These are phyloP conservation scores for Monosporozyma yasuniensis DNA, from an alignment of 805 yeast species.

Conservation along the genomic window DNA sequence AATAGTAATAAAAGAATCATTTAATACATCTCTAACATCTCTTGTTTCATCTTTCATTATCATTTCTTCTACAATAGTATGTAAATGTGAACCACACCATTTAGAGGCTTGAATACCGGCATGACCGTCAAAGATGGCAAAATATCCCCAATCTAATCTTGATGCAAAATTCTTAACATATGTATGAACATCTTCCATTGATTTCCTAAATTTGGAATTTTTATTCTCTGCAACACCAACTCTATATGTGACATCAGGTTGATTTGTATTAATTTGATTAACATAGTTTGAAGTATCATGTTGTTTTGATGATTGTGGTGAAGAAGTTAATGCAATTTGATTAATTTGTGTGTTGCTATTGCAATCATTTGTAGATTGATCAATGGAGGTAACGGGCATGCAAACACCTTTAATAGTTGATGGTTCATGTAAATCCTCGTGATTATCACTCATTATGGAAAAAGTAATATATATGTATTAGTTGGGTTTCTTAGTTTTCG, in stretches of 20 bases:
- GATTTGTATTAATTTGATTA: not conserved
- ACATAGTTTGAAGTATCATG: not conserved
- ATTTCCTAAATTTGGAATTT: constrained; percentile 67
- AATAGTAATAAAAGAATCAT: constrained; percentile 62
- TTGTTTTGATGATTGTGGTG: not conserved
- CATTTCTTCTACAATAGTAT: constrained; percentile 53
- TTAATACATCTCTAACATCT: constrained; percentile 59
- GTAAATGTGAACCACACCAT: constrained; percentile 88
- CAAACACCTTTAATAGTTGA: not conserved
- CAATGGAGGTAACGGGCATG: not conserved
- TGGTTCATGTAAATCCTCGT: not conserved
- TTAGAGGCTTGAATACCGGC: constrained; percentile 90
- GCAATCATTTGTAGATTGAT: not conserved
- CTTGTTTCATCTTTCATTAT: constrained; percentile 39
- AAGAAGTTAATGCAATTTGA: not conserved
- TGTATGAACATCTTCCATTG: constrained; percentile 96
- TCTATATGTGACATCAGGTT: constrained; percentile 48
- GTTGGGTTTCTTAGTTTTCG: too few relatives aligned
- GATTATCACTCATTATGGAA: not conserved
- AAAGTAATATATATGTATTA: not conserved
- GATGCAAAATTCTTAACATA: constrained; percentile 91
- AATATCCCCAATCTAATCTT: constrained; percentile 84
- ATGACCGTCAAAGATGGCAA: constrained; percentile 95
- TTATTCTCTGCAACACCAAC: constrained; percentile 92
- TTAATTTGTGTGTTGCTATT: not conserved